These are phyloP conservation scores for Penicillium capsulatum DNA, from an alignment of 2,329 filamentous ascomycete genomes.

Conservation along the genomic window DNA sequence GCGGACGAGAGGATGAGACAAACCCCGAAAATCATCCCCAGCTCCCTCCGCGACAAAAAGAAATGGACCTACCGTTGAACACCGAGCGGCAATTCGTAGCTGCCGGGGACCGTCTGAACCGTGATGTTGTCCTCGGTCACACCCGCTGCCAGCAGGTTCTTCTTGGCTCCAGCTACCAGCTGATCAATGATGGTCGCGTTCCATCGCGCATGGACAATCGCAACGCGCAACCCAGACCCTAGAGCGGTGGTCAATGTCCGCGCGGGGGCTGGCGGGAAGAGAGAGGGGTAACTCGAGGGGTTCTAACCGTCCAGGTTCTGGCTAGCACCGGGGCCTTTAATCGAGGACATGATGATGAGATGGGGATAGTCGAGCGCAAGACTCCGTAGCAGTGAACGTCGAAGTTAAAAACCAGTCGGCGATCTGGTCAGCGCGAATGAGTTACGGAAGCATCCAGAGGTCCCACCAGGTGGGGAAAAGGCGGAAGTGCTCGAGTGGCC, in stretches of 20 bases:
- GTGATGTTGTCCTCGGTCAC: constrained; percentile 86
- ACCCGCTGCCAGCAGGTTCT: constrained; percentile 70
- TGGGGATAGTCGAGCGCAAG: neutral
- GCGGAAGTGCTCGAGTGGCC: constrained; percentile 1
- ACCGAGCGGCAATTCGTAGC: constrained; percentile 90
- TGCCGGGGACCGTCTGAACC: constrained; percentile 83
- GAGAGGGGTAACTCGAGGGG: neutral
- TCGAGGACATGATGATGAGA: constrained; percentile 49
- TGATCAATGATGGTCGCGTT: constrained; percentile 83
- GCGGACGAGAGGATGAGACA: neutral
- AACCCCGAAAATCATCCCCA: too few species aligned
- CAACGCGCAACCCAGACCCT: constrained; percentile 76
- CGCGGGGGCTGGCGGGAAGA: neutral
- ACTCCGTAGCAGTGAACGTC: too few species aligned
- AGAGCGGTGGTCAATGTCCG: neutral
- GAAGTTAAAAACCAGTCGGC: too few species aligned
- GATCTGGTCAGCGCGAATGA: too few species aligned
- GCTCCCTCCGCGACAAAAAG: too few species aligned
- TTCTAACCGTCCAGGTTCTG: constrained; percentile 54
- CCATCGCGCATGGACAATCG: constrained; percentile 95
- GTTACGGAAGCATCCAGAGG: constrained; percentile 1
- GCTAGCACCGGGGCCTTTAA: constrained; percentile 61
- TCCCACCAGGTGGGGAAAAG: neutral
- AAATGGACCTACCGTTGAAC: constrained; percentile 66
- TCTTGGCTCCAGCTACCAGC: constrained; percentile 74